Evolutionary conservation across 306 rosid genomes (phyloP), one percentile per base, ranked within the genome.

Genomic region (Lagenaria siceraria): DNA sequence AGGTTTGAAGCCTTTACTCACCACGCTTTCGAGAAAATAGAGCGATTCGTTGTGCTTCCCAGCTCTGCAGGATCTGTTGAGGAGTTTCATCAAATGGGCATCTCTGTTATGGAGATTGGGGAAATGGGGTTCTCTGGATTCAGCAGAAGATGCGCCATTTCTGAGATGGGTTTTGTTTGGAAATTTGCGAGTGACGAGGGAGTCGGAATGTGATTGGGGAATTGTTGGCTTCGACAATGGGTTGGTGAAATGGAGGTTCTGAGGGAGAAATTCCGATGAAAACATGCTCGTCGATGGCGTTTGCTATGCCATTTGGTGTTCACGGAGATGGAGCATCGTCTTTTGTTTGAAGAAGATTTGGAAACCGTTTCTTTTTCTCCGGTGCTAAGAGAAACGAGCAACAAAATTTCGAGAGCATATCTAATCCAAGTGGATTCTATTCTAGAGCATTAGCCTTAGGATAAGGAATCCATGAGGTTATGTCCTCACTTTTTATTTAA

Each of bases 21-120:
- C 96, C 90, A 87, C 69, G 15, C 84, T 86, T 71, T 87, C 90
- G 49, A 94, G 95, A 82, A 87, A 88, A 80, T 92, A 89, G 17
- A 94, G 84, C 8, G 96, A 78, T 19, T 94, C 98, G 18, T 83
- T 89, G 83, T 75, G 85, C 54, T 88, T 86, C 7, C 95, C 92
- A 18, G 85, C 82, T 73, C 88, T 88, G 84, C 90, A 92, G 18
- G 93, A 85, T 66, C 92, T 82, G 51, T 79, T 79, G 72, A 94
- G 83, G 31, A 86, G 82, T 79, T 87, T 92, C 83, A 84, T 70
- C 78, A 87, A 84, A 86, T 88, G 88, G 80, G 81, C 43, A n/a
- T 90, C 93, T 65, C 66, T 81, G 80, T 71, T 77, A 43, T 88
- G 91, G 61, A 61, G 14, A 76, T 69, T 42, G 15, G 77, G 82